Base-by-base conservation (phyloP, 768 basidiomycete genomes). In the Termitomyces sp. region DNA sequence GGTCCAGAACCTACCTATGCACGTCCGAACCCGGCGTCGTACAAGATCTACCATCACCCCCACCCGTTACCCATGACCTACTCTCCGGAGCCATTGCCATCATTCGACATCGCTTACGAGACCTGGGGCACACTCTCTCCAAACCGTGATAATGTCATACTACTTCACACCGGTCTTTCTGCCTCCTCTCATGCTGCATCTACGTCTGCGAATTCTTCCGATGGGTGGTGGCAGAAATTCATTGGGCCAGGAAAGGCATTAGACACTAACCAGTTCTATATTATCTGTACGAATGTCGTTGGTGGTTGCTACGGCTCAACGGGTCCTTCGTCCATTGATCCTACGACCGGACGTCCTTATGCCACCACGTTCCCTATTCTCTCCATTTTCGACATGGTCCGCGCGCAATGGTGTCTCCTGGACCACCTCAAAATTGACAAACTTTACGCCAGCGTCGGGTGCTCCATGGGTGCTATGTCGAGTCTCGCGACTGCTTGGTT, bases 171-270 rank as follows among this genome's bases (percentile, higher is more conserved):
- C 0, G 97, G 97, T 18, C 84, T 99, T 3, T 96, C 93, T 12
- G 97, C 96, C 0, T 96, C 94, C 1, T 97, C 95, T 0, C 97
- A 99, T 76, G 94, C 95, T 0, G 92, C 94, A 3, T 88, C 91
- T 22, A 94, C 94, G 0, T 69, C 79, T 4, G 72, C 78, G 4
- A 99, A 96, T 67, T 82, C 89, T 1, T 74, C 90, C 0, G 87
- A 90, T 9, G 96, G 97, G 4, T 99, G 97, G 97, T 99, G 97
- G 97, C 92, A 98, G 75, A 90, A 91, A 68, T 99, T 98, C 76
- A 95, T 99, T 65, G 97, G 97, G 0, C 94, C 96, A 4, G 93
- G 93, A 55, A 94, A 90, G 68, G 87, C 96, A 11, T 80, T 99
- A 45, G 97, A 99, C 79, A 98, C 97, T 7, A 79, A 94, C 69